These are phyloP conservation scores for Gnetum montanum DNA, from an alignment of 75 land plant species.

Conservation along the genomic window DNA sequence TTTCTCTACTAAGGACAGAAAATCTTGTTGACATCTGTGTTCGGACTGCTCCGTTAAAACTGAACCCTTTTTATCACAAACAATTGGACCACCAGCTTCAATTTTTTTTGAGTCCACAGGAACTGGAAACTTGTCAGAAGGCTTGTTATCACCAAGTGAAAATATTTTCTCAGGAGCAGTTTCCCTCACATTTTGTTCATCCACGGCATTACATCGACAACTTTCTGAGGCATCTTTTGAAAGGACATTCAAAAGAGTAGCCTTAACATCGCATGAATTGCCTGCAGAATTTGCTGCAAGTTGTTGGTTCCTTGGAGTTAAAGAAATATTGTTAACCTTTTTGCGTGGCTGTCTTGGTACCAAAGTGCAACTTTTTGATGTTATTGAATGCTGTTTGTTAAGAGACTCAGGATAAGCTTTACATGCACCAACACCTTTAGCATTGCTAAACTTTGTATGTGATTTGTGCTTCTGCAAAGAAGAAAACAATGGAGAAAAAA, in stretches of 20 bases:
- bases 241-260: too few species aligned
- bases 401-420: constrained; percentile 6
- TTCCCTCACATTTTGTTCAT: too few species aligned
- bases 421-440: constrained; percentile 16
- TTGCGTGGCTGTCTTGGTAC: not conserved
- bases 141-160: too few species aligned
- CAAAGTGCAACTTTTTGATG: not conserved
- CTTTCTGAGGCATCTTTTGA: too few species aligned
- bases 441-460: constrained; percentile 21
- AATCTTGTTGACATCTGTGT: not conserved
- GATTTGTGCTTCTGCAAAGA: constrained; percentile 36
- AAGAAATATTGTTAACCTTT: not conserved
- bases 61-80: not conserved
- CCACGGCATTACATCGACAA: too few species aligned
- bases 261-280: too few species aligned
- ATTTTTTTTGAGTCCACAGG: too few species aligned
- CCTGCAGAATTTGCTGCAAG: too few species aligned
- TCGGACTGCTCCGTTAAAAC: constrained; percentile 1
- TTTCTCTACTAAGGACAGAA: not conserved
- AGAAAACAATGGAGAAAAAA: constrained; percentile 1
- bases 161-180: too few species aligned
- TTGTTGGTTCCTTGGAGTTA: not conserved
- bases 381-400: not conserved
- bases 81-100: not conserved
- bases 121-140: too few species aligned